phyloP scores from a whole-genome alignment of 768 basidiomycete genomes.

The Fomitopsis serialis region DNA sequence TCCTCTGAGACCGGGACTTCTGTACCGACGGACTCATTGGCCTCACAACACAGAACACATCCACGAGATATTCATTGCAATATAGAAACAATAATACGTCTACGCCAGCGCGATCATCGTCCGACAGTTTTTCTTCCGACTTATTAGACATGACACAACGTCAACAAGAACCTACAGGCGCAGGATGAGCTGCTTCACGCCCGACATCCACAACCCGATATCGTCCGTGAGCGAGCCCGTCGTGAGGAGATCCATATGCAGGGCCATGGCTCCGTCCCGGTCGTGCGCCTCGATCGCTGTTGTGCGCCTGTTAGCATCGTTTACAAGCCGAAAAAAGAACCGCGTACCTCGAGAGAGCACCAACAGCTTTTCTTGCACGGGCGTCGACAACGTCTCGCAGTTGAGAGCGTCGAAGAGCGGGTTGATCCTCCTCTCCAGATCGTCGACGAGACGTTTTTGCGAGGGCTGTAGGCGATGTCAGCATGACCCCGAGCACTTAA shows the following conservation, averaged over 20 bases:
- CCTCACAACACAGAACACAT: too few species aligned
- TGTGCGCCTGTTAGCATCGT: neutral
- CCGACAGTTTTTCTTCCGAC: neutral
- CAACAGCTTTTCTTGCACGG: conserved; percentile 66
- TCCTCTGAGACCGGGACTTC: too few species aligned
- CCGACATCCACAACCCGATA: conserved; percentile 84
- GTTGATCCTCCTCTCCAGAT: conserved; percentile 82
- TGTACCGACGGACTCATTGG: too few species aligned
- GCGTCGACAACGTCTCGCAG: conserved; percentile 71
- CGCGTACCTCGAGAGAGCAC: conserved; percentile 67
- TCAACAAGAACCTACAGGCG: conserved; percentile 36
- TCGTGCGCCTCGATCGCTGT: conserved; percentile 80
- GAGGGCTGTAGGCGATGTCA: conserved; percentile 45
- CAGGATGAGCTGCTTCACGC: conserved; percentile 83
- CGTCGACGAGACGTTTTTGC: conserved; percentile 81
- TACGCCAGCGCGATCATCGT: neutral
- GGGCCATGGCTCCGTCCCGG: conserved; percentile 68
- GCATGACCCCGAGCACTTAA: neutral
- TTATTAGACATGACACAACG: neutral
- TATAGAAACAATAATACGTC: neutral
- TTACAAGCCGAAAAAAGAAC: neutral
- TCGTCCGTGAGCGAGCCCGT: conserved; percentile 76
- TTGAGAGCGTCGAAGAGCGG: conserved; percentile 90
- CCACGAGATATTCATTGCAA: too few species aligned
- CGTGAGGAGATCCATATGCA: conserved; percentile 85